Conservation (phyloP, 768 basidiomycete species). For the Tylopilus sp. region DNA sequence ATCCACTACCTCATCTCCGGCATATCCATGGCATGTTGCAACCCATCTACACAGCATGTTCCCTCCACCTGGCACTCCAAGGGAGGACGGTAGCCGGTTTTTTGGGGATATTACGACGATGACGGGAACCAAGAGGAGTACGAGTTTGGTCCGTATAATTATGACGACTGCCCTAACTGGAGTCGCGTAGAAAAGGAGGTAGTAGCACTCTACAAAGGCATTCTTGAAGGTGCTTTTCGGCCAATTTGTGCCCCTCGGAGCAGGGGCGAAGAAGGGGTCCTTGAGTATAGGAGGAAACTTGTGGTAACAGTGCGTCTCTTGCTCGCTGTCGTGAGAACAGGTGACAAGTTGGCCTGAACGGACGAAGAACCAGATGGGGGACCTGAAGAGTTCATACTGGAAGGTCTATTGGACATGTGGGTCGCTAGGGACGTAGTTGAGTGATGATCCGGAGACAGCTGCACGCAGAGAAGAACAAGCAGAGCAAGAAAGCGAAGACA, state of each 20-base stretch:
- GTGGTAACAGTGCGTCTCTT: conserved; percentile 6
- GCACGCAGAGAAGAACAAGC: not conserved
- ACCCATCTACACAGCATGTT: no score
- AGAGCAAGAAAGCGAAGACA: not conserved
- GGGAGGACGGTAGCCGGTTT: conserved; percentile 12
- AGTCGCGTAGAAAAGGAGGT: not conserved
- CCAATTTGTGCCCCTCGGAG: conserved; percentile 1
- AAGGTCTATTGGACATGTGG: conserved; percentile 12
- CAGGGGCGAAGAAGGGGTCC: not conserved
- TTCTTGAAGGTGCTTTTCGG: conserved; percentile 10
- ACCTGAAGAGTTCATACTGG: not conserved
- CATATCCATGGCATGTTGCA: not conserved
- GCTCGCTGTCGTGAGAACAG: conserved; percentile 10
- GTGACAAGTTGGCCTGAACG: conserved; percentile 9
- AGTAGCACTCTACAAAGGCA: conserved; percentile 7
- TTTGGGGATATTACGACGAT: conserved; percentile 13
- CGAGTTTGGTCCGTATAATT: not conserved
- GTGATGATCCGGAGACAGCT: not conserved
- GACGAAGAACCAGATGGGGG: conserved; percentile 1
- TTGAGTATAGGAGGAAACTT: conserved; percentile 3
- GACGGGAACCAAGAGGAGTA: not conserved
- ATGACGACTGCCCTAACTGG: not conserved
- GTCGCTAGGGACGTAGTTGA: conserved; percentile 12
- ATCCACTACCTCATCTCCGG: not conserved
- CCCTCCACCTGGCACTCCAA: conserved; percentile 1